Conservation (phyloP, 2,329 filamentous ascomycete species). For the Penicillium sclerotiorum region DNA sequence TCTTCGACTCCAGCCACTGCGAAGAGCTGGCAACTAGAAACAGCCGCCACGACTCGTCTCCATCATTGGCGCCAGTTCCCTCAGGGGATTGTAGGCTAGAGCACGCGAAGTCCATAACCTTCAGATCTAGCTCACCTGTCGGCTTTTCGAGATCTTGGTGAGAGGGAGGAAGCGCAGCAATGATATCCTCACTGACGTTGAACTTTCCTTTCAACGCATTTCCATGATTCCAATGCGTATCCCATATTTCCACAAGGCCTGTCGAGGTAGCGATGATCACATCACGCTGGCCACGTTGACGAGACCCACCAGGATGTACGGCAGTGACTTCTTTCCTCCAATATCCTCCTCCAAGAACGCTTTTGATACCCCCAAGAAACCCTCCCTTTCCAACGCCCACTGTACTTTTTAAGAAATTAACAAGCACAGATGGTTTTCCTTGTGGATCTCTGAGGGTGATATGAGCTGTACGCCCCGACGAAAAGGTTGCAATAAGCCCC, state of each 20-base stretch:
- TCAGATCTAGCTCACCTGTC: conserved; percentile 63
- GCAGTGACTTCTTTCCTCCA: conserved; percentile 78
- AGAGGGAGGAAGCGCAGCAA: conserved; percentile 66
- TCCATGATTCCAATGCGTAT: conserved; percentile 83
- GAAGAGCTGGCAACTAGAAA: conserved; percentile 64
- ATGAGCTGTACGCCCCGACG: conserved; percentile 82
- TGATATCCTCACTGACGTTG: conserved; percentile 68
- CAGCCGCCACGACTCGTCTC: conserved; percentile 54
- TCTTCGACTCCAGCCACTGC: conserved; percentile 52
- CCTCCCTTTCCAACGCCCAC: conserved; percentile 61
- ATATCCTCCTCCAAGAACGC: conserved; percentile 69
- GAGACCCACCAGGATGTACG: conserved; percentile 71
- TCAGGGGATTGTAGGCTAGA: conserved; percentile 30
- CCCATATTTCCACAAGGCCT: conserved; percentile 82
- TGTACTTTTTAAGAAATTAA: conserved; percentile 71
- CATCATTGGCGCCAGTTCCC: conserved; percentile 53
- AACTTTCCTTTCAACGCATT: conserved; percentile 72
- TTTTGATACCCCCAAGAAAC: conserved; percentile 79
- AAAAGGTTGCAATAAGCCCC: conserved; percentile 83
- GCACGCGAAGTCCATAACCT: conserved; percentile 79
- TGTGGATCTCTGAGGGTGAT: conserved; percentile 83
- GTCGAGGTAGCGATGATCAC: conserved; percentile 77
- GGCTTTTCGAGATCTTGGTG: conserved; percentile 56
- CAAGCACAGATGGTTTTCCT: conserved; percentile 77
- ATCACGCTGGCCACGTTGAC: conserved; percentile 79